These are phyloP conservation scores for Ascochyta pisi DNA, from an alignment of 2,329 filamentous ascomycete genomes.

Conservation along the genomic window DNA sequence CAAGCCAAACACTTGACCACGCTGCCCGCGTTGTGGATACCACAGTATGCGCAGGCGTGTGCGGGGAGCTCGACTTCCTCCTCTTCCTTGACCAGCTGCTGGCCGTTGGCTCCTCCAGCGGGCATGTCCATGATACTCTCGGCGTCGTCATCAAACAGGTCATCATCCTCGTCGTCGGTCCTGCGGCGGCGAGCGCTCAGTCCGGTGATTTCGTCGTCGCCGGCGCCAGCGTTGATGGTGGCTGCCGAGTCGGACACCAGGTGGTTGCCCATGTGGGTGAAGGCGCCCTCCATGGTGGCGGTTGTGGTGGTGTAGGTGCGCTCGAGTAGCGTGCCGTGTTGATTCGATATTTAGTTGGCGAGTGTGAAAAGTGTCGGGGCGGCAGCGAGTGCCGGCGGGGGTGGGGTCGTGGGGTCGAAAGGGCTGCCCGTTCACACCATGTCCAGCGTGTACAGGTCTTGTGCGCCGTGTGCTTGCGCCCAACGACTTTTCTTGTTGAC, in stretches of 20 bases:
- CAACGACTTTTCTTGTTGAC: conserved; percentile 7
- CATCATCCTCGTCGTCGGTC: conserved; percentile 90
- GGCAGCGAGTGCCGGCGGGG: conserved; percentile 12
- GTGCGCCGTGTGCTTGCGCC: conserved; percentile 31
- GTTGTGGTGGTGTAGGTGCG: conserved; percentile 16
- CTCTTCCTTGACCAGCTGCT: conserved; percentile 62
- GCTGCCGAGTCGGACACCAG: conserved; percentile 82
- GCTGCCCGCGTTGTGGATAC: conserved; percentile 92
- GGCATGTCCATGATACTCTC: conserved; percentile 81
- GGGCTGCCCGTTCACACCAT: conserved; percentile 34
- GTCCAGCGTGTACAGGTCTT: conserved; percentile 17
- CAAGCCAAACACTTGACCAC: conserved; percentile 96
- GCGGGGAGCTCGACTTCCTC: conserved; percentile 85
- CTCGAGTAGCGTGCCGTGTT: conserved; percentile 11
- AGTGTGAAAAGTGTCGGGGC: conserved; percentile 16
- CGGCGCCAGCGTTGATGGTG: conserved; percentile 86
- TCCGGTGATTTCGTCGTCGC: conserved; percentile 85
- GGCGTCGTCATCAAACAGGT: conserved; percentile 76
- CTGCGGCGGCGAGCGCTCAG: conserved; percentile 69
- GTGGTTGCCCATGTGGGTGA: conserved; percentile 87
- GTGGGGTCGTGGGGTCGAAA: conserved; percentile 10
- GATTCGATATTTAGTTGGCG: conserved; percentile 16
- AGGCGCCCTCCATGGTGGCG: conserved; percentile 78
- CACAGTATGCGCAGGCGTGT: conserved; percentile 94
- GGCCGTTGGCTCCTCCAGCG: conserved; percentile 74